A percentile compares a stretch with the other conserved stretches of the same genome.
phyloP scores from a whole-genome alignment of 345 rosid genomes.

The Theobroma cacao region DNA sequence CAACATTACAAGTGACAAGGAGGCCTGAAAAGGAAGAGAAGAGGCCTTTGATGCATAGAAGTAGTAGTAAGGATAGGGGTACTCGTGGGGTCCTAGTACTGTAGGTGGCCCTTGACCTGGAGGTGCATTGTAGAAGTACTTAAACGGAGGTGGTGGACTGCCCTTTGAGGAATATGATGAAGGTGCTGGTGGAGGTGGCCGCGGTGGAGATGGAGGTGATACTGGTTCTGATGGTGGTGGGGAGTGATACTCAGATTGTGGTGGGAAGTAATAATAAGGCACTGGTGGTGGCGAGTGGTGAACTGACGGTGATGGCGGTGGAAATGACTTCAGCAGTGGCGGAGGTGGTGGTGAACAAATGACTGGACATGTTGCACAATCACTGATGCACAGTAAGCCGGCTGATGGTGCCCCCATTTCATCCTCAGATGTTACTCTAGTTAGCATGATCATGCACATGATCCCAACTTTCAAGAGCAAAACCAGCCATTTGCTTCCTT shows the following conservation, averaged over 20 bases:
- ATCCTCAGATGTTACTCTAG: slow-evolving; percentile 22
- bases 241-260: no score
- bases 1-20: not conserved
- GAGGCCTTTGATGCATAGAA: slow-evolving; percentile 44
- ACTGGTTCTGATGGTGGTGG: not conserved
- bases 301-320: slow-evolving; percentile 10
- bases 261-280: not conserved
- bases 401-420: slow-evolving; percentile 19
- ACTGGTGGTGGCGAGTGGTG: slow-evolving; percentile 22
- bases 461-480: slow-evolving; percentile 16
- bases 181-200: not conserved
- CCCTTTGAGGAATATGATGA: not conserved
- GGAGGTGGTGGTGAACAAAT: slow-evolving; percentile 40
- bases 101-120: slow-evolving; percentile 30
- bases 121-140: slow-evolving; percentile 26
- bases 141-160: slow-evolving; percentile 44
- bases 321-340: not conserved
- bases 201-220: slow-evolving; percentile 25
- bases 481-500: slow-evolving; percentile 9
- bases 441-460: slow-evolving; percentile 19
- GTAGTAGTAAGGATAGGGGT: slow-evolving; percentile 61
- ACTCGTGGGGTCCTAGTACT: slow-evolving; percentile 19
- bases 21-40: slow-evolving; percentile 11
- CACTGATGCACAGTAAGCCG: slow-evolving; percentile 42
- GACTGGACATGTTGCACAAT: slow-evolving; percentile 42